These are phyloP conservation scores for Amanita muscaria DNA, from an alignment of 768 basidiomycete genomes.

Conservation along the genomic window DNA sequence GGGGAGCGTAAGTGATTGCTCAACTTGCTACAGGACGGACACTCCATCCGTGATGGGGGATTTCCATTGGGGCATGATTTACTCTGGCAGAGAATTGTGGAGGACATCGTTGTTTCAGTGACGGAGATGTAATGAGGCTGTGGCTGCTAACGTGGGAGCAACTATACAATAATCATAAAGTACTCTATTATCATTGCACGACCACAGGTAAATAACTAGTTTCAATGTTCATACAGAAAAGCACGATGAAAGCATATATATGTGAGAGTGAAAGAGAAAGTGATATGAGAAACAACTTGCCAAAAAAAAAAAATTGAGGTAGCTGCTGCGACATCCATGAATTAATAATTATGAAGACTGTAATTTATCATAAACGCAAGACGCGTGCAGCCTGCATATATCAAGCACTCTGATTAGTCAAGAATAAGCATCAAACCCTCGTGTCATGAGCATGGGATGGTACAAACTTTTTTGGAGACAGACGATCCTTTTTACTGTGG, in stretches of 20 bases:
- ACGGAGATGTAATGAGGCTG: not conserved
- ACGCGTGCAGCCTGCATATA: too few species aligned
- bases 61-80: slow-evolving; percentile 68
- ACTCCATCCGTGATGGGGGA: slow-evolving; percentile 81
- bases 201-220: not conserved
- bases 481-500: slow-evolving; percentile 4
- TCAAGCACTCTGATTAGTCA: not conserved
- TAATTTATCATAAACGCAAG: not conserved
- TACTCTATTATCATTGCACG: not conserved
- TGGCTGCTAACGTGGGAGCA: slow-evolving; percentile 5
- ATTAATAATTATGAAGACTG: not conserved
- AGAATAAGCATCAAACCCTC: slow-evolving; percentile 3
- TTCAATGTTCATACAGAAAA: not conserved
- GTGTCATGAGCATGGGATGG: slow-evolving; percentile 1
- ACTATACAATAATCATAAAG: not conserved
- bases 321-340: not conserved
- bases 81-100: slow-evolving; percentile 53
- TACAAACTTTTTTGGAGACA: slow-evolving; percentile 1
- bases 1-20: slow-evolving; percentile 19
- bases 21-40: slow-evolving; percentile 90
- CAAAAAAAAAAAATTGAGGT: not conserved
- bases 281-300: too few species aligned
- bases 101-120: slow-evolving; percentile 13
- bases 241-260: not conserved
- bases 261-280: not conserved